These are phyloP conservation scores for Rickenella mellea DNA, from an alignment of 768 basidiomycete genomes.

Conservation along the genomic window DNA sequence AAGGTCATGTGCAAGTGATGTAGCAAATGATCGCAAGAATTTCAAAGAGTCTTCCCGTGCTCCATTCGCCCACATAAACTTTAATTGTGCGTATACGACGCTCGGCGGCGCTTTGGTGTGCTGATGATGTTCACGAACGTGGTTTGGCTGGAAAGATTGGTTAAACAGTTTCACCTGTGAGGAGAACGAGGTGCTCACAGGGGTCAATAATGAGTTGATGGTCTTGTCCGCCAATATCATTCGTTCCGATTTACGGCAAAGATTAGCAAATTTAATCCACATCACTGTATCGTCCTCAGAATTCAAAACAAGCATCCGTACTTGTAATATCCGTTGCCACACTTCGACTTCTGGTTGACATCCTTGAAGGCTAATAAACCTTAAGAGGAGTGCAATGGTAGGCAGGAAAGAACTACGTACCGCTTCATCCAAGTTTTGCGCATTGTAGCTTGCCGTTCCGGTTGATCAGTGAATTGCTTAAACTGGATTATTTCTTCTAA, in stretches of 20 bases:
- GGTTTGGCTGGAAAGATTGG: slow-evolving; percentile 37
- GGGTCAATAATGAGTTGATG: slow-evolving; percentile 80
- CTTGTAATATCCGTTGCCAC: slow-evolving; percentile 96
- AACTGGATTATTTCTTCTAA: slow-evolving; percentile 95
- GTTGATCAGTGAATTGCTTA: slow-evolving; percentile 90
- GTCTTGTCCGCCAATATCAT: slow-evolving; percentile 96
- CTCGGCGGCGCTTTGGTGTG: slow-evolving; percentile 79
- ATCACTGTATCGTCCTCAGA: slow-evolving; percentile 93
- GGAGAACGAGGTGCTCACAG: slow-evolving; percentile 33
- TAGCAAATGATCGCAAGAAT: slow-evolving; percentile 76
- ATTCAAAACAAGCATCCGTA: slow-evolving; percentile 84
- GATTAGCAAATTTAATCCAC: slow-evolving; percentile 99
- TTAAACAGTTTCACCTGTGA: neutral
- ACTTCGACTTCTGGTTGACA: slow-evolving; percentile 98
- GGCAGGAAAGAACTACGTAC: slow-evolving; percentile 28
- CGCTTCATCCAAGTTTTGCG: slow-evolving; percentile 97
- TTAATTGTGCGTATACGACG: slow-evolving; percentile 92
- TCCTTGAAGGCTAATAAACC: slow-evolving; percentile 67
- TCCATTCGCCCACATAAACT: slow-evolving; percentile 90
- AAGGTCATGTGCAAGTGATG: slow-evolving; percentile 67
- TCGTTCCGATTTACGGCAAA: slow-evolving; percentile 91
- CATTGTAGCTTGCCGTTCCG: slow-evolving; percentile 84
- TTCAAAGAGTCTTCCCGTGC: slow-evolving; percentile 68
- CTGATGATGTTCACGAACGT: slow-evolving; percentile 40
- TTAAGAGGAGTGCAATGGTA: neutral